Evolutionary conservation across 2,329 filamentous ascomycete genomes (phyloP).

Genomic region (Pyrenochaeta sp.): DNA sequence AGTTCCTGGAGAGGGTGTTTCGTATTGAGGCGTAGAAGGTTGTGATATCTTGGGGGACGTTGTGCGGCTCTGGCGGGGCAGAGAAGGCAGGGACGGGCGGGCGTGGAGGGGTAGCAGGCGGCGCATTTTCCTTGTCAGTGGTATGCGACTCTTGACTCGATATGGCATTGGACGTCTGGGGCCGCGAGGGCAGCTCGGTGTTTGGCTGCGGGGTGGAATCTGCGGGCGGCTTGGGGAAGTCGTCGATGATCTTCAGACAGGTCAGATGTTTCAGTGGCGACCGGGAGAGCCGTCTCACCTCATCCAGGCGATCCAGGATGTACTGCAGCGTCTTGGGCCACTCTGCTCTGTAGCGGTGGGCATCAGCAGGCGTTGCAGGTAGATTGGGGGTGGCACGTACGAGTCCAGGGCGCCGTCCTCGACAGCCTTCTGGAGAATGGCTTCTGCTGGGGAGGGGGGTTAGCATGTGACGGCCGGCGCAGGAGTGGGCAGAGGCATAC

Average conservation of each 20-base stretch:
- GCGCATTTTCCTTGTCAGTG: conserved; percentile 74
- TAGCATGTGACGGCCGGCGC: conserved; percentile 20
- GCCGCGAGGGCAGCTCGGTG: conserved; percentile 27
- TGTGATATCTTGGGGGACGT: conserved; percentile 41
- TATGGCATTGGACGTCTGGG: conserved; percentile 25
- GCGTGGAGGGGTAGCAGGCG: conserved; percentile 54
- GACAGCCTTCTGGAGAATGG: conserved; percentile 64
- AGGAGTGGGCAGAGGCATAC: conserved; percentile 9
- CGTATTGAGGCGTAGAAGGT: conserved; percentile 47
- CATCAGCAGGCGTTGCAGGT: conserved; percentile 35
- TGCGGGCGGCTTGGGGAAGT: conserved; percentile 73
- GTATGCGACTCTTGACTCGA: conserved; percentile 60
- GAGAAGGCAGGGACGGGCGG: conserved; percentile 56
- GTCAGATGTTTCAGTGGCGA: conserved; percentile 8
- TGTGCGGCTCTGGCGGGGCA: conserved; percentile 32
- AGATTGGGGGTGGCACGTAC: conserved; percentile 52
- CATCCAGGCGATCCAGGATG: conserved; percentile 73
- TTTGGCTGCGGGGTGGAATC: conserved; percentile 52
- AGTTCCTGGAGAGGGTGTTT: conserved; percentile 69
- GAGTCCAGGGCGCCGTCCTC: conserved; percentile 66
- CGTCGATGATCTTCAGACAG: conserved; percentile 72
- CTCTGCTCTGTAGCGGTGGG: conserved; percentile 61
- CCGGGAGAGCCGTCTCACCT: conserved; percentile 52
- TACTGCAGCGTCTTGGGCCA: conserved; percentile 74
- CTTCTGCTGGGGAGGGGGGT: conserved; percentile 50